These are phyloP conservation scores for Fusarium keratoplasticum DNA, from an alignment of 2,329 filamentous ascomycete genomes.

Conservation along the genomic window DNA sequence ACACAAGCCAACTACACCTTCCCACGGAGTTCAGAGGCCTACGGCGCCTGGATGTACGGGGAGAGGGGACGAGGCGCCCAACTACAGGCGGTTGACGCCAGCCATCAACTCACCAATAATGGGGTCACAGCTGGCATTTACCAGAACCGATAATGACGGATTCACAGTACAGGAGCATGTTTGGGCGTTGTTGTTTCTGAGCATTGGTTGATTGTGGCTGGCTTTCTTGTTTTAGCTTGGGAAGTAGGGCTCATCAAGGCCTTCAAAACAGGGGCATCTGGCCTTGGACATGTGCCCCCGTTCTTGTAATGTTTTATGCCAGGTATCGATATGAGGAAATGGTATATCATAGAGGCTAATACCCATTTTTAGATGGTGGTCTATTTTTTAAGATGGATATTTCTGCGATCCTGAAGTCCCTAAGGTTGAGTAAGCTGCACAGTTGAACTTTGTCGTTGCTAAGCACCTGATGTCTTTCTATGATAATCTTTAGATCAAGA, in stretches of 20 bases:
- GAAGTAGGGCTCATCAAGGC: neutral
- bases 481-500: neutral
- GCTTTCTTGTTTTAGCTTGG: neutral
- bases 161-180: neutral
- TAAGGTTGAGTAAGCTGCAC: neutral
- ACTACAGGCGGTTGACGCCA: constrained; percentile 14
- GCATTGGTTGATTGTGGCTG: neutral
- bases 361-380: neutral
- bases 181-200: neutral
- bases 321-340: neutral
- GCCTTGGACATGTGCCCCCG: neutral
- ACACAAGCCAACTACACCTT: constrained; percentile 47
- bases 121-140: constrained; percentile 19
- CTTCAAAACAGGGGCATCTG: neutral
- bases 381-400: neutral
- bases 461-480: neutral
- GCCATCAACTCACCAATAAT: constrained; percentile 25
- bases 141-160: constrained; percentile 20
- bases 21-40: constrained; percentile 52
- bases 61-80: constrained; percentile 17
- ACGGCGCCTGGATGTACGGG: constrained; percentile 52
- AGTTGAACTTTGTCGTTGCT: neutral
- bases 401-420: neutral
- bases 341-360: neutral
- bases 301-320: neutral